Percentiles rank a stretch among this genome's conserved stretches.
Evolutionary conservation across 106 monocot species (phyloP).

Genomic region (Chionographis japonica): DNA sequence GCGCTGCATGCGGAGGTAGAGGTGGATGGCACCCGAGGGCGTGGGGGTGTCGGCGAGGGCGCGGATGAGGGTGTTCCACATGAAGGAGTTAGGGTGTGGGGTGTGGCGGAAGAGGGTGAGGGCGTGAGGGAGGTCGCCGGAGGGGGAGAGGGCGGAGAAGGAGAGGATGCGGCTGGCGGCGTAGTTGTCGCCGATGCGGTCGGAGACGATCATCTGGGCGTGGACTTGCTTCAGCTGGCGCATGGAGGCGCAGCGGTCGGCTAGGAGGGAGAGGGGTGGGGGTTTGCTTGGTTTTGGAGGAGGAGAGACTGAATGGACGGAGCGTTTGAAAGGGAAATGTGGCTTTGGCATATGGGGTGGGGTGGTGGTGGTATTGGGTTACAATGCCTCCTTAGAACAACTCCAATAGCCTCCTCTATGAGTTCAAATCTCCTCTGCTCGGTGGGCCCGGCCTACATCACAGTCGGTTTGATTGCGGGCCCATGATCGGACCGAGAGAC

Average conservation of each 20-base stretch:
- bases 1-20: conserved; percentile 38
- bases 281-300: not conserved
- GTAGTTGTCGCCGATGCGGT: conserved; percentile 70
- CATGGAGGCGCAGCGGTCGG: conserved; percentile 58
- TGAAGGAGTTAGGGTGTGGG: conserved; percentile 74
- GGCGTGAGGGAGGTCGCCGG: conserved; percentile 40
- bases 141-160: conserved; percentile 39
- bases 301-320: not conserved
- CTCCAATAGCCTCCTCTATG: too few relatives aligned
- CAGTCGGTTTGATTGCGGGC: too few relatives aligned
- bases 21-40: conserved; percentile 34
- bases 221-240: conserved; percentile 54
- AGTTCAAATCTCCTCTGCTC: too few relatives aligned
- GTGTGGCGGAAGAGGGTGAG: conserved; percentile 43
- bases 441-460: too few relatives aligned
- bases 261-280: conserved; percentile 54
- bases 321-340: not conserved
- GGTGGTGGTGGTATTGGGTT: too few relatives aligned
- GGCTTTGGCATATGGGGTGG: not conserved
- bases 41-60: conserved; percentile 35
- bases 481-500: too few relatives aligned
- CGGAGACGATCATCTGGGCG: conserved; percentile 73
- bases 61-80: conserved; percentile 80
- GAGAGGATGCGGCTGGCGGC: conserved; percentile 58
- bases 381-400: too few relatives aligned